Evolutionary conservation across 441 rosid species (phyloP).

Genomic region (Flueggea neowawraea): DNA sequence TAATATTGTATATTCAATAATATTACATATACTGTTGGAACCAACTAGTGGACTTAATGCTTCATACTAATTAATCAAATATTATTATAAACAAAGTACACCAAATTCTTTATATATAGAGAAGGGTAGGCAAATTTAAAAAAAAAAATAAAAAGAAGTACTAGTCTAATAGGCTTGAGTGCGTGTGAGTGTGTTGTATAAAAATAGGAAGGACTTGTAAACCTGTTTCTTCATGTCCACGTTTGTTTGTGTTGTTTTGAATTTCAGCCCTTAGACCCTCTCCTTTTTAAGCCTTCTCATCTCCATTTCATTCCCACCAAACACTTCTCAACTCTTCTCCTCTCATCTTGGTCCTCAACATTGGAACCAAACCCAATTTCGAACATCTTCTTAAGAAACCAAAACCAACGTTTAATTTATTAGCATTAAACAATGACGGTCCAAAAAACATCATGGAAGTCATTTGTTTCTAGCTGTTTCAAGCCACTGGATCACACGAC

Average conservation of each 20-base stretch:
- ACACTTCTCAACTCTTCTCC: background rate
- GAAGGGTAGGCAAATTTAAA: too few species aligned
- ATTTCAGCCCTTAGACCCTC: background rate
- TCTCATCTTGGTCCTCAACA: background rate
- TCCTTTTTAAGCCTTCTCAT: conserved; percentile 10
- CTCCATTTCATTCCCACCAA: conserved; percentile 4
- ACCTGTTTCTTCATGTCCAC: conserved; percentile 31
- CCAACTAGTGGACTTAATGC: too few species aligned
- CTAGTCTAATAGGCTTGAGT: background rate
- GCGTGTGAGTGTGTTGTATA: too few species aligned
- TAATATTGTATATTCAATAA: too few species aligned
- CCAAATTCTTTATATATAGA: too few species aligned
- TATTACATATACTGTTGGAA: too few species aligned
- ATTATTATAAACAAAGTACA: too few species aligned
- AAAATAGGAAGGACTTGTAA: conserved; percentile 24
- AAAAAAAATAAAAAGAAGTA: background rate
- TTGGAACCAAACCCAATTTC: background rate
- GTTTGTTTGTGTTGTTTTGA: conserved; percentile 15
- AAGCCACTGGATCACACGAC: conserved; percentile 18
- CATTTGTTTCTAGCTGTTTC: conserved; percentile 56
- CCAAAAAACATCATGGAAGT: conserved; percentile 40
- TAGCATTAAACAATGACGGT: conserved; percentile 21
- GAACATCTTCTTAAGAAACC: background rate
- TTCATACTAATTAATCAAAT: too few species aligned
- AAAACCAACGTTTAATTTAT: background rate